Evolutionary conservation across 371 early-diverging fungal species (phyloP).

Genomic region (Quaeritorhiza haematococci): DNA sequence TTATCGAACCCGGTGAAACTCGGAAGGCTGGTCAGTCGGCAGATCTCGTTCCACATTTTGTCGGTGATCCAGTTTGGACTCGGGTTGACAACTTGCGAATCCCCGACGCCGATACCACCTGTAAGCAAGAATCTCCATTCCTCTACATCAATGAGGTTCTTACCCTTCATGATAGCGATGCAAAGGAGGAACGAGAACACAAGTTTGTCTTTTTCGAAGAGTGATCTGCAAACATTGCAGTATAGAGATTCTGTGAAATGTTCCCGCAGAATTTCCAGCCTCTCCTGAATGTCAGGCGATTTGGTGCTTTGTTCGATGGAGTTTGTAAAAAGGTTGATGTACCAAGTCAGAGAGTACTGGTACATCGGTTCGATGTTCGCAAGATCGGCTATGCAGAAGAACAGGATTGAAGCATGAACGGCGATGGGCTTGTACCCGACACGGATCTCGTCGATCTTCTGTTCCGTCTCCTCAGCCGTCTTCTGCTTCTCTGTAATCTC

Average conservation of each 20-base stretch:
- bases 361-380: constrained; percentile 57
- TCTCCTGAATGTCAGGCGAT: constrained; percentile 33
- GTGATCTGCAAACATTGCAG: constrained; percentile 47
- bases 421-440: constrained; percentile 50
- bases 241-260: constrained; percentile 47
- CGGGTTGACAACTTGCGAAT: constrained; percentile 26
- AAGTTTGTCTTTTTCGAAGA: constrained; percentile 55
- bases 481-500: constrained; percentile 48
- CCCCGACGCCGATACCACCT: constrained; percentile 40
- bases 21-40: constrained; percentile 25
- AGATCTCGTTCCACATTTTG: constrained; percentile 40
- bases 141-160: constrained; percentile 35
- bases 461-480: constrained; percentile 46
- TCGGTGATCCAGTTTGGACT: constrained; percentile 44
- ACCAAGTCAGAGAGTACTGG: constrained; percentile 51
- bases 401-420: constrained; percentile 37
- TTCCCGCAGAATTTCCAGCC: constrained; percentile 29
- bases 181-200: constrained; percentile 48
- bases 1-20: constrained; percentile 27
- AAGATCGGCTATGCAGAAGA: constrained; percentile 52
- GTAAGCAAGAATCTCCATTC: constrained; percentile 50
- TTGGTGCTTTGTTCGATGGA: constrained; percentile 48
- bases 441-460: constrained; percentile 51
- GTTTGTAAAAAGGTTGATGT: constrained; percentile 43
- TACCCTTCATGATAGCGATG: constrained; percentile 34